phyloP scores from a whole-genome alignment of 495 filamentous ascomycete species.

The Penicillium silybi region DNA sequence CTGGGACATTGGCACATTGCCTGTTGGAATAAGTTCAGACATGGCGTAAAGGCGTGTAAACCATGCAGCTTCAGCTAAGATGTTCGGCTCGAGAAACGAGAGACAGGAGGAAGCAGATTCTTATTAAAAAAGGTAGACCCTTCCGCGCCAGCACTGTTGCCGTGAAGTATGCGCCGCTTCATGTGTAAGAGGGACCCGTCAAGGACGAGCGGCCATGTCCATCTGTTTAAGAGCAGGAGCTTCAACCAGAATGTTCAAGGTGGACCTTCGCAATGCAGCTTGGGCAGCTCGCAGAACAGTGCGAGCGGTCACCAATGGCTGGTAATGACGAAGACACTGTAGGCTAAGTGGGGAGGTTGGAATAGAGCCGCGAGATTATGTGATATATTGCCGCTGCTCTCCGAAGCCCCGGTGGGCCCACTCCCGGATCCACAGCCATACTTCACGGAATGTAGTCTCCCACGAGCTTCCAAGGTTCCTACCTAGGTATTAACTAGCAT shows the following conservation, averaged over 20 bases:
- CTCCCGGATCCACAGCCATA: too few species aligned
- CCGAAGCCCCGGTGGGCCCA: background rate
- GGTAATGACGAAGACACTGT: background rate
- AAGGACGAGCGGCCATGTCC: constrained; percentile 3
- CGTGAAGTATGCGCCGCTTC: background rate
- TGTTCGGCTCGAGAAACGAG: background rate
- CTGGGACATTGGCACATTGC: constrained; percentile 28
- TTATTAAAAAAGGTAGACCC: background rate
- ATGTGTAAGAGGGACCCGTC: background rate
- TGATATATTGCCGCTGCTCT: background rate
- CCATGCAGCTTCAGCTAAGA: background rate
- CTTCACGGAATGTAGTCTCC: too few species aligned
- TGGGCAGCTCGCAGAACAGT: background rate
- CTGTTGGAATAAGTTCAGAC: constrained; percentile 4
- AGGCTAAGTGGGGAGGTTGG: background rate
- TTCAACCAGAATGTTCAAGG: background rate
- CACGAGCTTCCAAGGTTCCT: too few species aligned
- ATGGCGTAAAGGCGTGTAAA: constrained; percentile 5
- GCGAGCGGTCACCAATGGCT: background rate
- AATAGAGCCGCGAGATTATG: background rate
- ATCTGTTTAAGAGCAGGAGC: background rate
- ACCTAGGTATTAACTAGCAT: too few species aligned
- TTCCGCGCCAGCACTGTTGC: background rate
- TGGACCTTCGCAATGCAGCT: background rate
- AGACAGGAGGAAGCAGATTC: background rate